These are phyloP conservation scores for Chlamydomonas incerta DNA, from an alignment of 139 green algal species.

Conservation along the genomic window DNA sequence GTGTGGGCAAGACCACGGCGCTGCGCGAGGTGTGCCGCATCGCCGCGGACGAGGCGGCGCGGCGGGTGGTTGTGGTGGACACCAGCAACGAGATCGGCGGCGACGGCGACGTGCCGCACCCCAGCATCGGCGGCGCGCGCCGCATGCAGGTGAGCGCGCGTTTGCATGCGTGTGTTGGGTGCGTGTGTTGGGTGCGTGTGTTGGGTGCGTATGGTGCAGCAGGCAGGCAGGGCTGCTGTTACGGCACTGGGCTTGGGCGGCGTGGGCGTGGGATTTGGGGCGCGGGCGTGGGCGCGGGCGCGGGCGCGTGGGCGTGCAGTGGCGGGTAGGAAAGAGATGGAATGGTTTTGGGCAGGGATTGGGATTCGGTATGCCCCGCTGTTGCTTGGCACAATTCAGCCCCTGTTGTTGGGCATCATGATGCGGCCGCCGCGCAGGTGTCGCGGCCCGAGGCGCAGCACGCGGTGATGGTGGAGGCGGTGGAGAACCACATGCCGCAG, in stretches of 20 bases:
- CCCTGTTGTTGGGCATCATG: too few species aligned
- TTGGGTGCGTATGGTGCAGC: too few species aligned
- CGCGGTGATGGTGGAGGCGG: conserved; percentile 81
- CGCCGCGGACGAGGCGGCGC: conserved; percentile 59
- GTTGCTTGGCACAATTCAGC: too few species aligned
- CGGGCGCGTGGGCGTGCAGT: too few species aligned
- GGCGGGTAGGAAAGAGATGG: too few species aligned
- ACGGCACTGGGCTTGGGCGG: too few species aligned
- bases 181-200: too few species aligned
- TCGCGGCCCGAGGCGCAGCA: conserved; percentile 62
- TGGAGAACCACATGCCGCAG: conserved; percentile 96
- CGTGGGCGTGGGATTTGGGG: too few species aligned
- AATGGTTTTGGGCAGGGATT: too few species aligned
- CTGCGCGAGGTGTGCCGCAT: conserved; percentile 83
- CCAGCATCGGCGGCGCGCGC: conserved; percentile 66
- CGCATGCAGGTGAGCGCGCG: conserved; percentile 66
- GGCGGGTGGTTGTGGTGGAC: conserved; percentile 88
- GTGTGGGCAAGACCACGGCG: conserved; percentile 90
- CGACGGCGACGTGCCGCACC: conserved; percentile 87
- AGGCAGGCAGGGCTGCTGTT: too few species aligned
- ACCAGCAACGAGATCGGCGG: conserved; percentile 93
- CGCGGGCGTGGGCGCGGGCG: too few species aligned
- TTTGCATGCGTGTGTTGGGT: neutral
- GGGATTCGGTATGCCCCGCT: too few species aligned
- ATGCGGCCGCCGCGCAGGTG: conserved; percentile 46